Evolutionary conservation across 139 green algal genomes (phyloP).

Genomic region (Coelastrella sp.): DNA sequence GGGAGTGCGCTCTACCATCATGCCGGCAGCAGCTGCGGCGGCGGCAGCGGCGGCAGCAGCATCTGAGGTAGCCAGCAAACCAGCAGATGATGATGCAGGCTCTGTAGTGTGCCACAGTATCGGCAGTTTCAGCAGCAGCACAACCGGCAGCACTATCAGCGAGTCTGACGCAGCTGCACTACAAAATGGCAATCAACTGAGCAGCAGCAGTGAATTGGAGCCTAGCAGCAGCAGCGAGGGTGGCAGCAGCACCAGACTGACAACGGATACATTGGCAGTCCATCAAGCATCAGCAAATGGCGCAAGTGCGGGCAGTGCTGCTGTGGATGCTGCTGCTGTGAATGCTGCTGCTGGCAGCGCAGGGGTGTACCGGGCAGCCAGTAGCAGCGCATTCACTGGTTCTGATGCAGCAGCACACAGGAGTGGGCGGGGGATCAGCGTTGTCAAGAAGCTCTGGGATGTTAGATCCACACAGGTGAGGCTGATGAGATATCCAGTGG

Average conservation of each 20-base stretch:
- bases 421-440: conserved; percentile 22
- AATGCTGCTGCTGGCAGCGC: not conserved
- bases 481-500: too few species aligned
- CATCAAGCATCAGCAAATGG: not conserved
- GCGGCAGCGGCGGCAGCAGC: not conserved
- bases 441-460: conserved; percentile 41
- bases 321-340: not conserved
- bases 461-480: conserved; percentile 1
- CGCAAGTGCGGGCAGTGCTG: not conserved
- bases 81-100: not conserved
- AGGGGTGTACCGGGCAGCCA: not conserved
- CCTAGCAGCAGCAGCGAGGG: not conserved
- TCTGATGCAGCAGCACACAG: conserved; percentile 7
- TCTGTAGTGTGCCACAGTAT: conserved; percentile 38
- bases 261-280: not conserved
- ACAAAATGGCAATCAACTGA: not conserved
- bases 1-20: conserved; percentile 37
- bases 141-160: conserved; percentile 28
- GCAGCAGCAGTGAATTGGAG: not conserved
- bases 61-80: not conserved
- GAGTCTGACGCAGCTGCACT: not conserved
- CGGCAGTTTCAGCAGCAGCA: conserved; percentile 31
- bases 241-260: not conserved
- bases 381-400: not conserved
- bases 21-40: conserved; percentile 1